Evolutionary conservation across 1,284 basidiomycete species (phyloP), one percentile per base, ranked within the genome.

Genomic region (Rhodotorula glutinis): DNA sequence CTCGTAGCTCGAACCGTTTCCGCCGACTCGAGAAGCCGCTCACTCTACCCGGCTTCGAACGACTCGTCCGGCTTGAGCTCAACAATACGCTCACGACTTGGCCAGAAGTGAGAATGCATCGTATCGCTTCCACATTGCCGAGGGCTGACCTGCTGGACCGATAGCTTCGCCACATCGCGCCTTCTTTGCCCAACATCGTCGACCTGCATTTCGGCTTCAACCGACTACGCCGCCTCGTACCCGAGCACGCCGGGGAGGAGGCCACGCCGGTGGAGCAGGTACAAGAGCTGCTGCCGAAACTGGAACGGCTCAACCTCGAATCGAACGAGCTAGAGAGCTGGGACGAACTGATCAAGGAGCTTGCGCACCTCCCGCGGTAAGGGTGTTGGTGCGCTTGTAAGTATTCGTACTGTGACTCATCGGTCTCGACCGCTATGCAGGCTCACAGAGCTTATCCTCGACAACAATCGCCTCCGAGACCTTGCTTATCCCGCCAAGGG

Each of bases 131-230:
- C 7, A 38, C 11, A 11, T 11, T 5, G 33, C 33, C 11, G 33
- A 38, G 33, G 33, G 5, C 51, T 62, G 29, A 52, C 27, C 16
- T 29, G 25, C 29, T 33, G 23, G 66, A 38, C 33, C 33, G 33
- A 38, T 11, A 78, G 80, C 67, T 78, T 27, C 79, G 82, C 63
- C 66, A 73, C 21, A 79, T 88, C 38, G 82, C 83, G 11, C 63
- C 74, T 69, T 54, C 81, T 43, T 88, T 95, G 81, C 85, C 87
- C 0, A 78, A 77, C 29, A 79, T 98, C 30, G 80, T 80, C 53
- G 75, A 82, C 2, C 80, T 94, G 8, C 89, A 95, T 79, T 78
- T 92, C 62, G 92, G 91, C 11, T 85, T 87, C 78, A 96, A 97
- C 76, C 75, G 77, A 29, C 79, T 92, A 4, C 41, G 25, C 0